Conservation (phyloP, 192 early-diverging fungal species). For the Backusella circina region DNA sequence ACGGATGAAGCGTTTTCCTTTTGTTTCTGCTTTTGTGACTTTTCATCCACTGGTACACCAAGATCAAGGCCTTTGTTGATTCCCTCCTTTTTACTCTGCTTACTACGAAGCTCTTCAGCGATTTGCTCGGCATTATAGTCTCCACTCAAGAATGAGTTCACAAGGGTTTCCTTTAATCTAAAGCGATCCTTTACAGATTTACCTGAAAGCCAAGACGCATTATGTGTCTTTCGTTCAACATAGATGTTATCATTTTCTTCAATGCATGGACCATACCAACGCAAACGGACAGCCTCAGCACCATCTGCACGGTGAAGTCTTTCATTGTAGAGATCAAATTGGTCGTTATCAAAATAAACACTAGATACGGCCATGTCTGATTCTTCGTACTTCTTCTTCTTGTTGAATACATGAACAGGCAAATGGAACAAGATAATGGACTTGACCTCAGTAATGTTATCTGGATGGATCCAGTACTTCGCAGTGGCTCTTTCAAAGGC, state of each 20-base stretch:
- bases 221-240: constrained; percentile 35
- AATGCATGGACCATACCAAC: constrained; percentile 79
- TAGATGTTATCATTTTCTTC: constrained; percentile 20
- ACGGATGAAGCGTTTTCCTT: constrained; percentile 54
- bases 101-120: constrained; percentile 56
- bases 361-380: constrained; percentile 89
- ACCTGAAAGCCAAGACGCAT: constrained; percentile 37
- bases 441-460: constrained; percentile 96
- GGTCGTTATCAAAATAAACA: constrained; percentile 93
- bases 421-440: constrained; percentile 85
- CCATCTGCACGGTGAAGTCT: constrained; percentile 85
- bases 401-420: constrained; percentile 88
- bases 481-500: constrained; percentile 48
- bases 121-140: constrained; percentile 65
- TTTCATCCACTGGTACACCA: neutral
- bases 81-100: constrained; percentile 34
- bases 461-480: constrained; percentile 97
- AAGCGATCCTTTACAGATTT: constrained; percentile 84
- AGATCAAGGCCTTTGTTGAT: neutral
- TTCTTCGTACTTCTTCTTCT: constrained; percentile 70
- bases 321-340: constrained; percentile 85
- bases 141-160: constrained; percentile 82
- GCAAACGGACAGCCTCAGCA: constrained; percentile 86
- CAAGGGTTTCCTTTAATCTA: constrained; percentile 85
- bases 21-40: constrained; percentile 19